Evolutionary conservation across 768 basidiomycete genomes (phyloP).

Genomic region (Podaxis mareebaensis): DNA sequence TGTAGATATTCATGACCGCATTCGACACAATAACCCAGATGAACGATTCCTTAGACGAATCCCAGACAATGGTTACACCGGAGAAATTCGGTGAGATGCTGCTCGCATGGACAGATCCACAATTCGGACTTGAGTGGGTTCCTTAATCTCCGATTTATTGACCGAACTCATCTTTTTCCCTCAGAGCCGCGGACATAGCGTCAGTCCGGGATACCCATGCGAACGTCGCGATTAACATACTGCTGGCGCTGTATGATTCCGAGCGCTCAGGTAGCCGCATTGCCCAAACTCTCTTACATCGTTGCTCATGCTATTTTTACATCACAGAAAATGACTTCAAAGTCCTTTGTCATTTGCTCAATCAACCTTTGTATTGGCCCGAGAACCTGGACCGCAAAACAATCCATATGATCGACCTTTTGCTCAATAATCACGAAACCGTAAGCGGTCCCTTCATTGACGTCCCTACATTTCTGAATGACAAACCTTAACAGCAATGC

Average conservation of each 20-base stretch:
- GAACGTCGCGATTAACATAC: constrained; percentile 57
- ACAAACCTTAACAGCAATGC: constrained; percentile 44
- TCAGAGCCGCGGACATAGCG: constrained; percentile 21
- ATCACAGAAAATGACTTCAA: constrained; percentile 60
- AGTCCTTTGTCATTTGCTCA: constrained; percentile 60
- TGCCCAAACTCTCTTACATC: background rate
- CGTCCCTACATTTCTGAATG: background rate
- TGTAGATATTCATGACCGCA: constrained; percentile 69
- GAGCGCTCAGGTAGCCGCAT: constrained; percentile 42
- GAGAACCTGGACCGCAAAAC: constrained; percentile 35
- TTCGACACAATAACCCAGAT: constrained; percentile 61
- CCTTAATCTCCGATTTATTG: background rate
- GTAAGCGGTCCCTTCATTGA: constrained; percentile 31
- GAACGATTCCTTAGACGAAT: constrained; percentile 67
- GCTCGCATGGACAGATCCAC: constrained; percentile 87
- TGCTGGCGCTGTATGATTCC: constrained; percentile 47
- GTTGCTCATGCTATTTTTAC: background rate
- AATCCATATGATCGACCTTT: constrained; percentile 47
- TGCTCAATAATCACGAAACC: constrained; percentile 51
- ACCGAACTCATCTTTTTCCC: constrained; percentile 12
- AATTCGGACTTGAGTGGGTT: constrained; percentile 50
- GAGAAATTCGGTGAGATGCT: constrained; percentile 78
- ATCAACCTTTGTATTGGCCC: constrained; percentile 53
- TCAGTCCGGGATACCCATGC: constrained; percentile 44
- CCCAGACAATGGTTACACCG: constrained; percentile 71